phyloP scores from a whole-genome alignment of 164 flowering plant genomes.

The Nelumbo lutea region DNA sequence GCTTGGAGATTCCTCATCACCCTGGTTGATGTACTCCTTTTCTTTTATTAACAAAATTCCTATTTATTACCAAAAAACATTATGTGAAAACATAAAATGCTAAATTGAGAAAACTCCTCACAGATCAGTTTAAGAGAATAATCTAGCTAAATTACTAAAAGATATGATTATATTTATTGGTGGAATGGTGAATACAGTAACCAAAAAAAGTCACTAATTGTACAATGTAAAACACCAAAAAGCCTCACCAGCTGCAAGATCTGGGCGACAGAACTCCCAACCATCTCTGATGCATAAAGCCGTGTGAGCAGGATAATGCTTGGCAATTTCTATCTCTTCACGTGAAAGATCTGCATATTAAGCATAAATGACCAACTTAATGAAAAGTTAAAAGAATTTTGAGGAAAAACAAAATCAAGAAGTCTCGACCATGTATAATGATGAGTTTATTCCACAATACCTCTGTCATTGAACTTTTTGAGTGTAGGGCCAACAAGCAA shows the following conservation, averaged over 20 bases:
- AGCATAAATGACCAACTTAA: constrained; percentile 2
- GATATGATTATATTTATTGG: too few relatives aligned
- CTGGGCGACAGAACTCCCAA: constrained; percentile 94
- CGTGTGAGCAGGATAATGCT: constrained; percentile 81
- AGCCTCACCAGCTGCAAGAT: constrained; percentile 65
- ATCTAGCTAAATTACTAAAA: too few relatives aligned
- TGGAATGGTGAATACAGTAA: not conserved
- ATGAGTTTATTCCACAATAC: constrained; percentile 25
- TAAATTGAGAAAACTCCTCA: too few relatives aligned
- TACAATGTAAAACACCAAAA: constrained; percentile 2
- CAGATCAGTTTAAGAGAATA: too few relatives aligned
- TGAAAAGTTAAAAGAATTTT: not conserved
- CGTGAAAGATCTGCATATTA: constrained; percentile 61
- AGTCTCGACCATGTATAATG: not conserved
- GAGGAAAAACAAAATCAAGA: not conserved
- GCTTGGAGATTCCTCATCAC: too few relatives aligned
- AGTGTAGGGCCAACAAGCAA: constrained; percentile 91
- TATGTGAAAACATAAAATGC: too few relatives aligned
- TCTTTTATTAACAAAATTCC: too few relatives aligned
- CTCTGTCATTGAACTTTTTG: constrained; percentile 96
- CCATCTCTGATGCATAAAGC: constrained; percentile 90
- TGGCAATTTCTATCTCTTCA: constrained; percentile 67
- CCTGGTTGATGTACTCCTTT: too few relatives aligned
- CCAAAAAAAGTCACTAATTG: not conserved
- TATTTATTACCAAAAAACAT: too few relatives aligned